Conservation (phyloP, 768 basidiomycete genomes). For the Neoboletus brunneissimus region DNA sequence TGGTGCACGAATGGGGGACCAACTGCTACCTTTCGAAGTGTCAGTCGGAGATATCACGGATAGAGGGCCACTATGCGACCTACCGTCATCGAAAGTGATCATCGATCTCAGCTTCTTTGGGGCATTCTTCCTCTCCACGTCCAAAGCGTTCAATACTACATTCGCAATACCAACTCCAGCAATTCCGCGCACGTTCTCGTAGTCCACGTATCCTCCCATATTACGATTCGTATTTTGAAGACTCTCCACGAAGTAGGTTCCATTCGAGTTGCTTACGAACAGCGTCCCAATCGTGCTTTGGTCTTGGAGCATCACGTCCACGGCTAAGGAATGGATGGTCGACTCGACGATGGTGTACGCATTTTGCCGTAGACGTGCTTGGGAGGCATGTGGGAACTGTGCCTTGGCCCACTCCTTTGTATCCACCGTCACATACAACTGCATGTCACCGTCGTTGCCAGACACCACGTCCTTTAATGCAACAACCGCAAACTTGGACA, state of each 20-base stretch:
- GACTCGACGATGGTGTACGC: constrained; percentile 96
- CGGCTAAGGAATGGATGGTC: constrained; percentile 88
- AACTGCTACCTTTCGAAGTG: constrained; percentile 55
- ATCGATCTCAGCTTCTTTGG: constrained; percentile 71
- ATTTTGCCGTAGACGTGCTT: constrained; percentile 78
- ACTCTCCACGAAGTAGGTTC: constrained; percentile 91
- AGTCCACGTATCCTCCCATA: constrained; percentile 85
- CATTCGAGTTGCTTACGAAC: constrained; percentile 94
- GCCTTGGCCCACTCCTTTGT: constrained; percentile 83
- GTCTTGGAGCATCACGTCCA: constrained; percentile 85
- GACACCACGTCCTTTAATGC: constrained; percentile 71
- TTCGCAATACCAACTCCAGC: constrained; percentile 93
- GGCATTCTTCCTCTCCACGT: constrained; percentile 70
- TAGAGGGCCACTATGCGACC: background rate
- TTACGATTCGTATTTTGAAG: constrained; percentile 93
- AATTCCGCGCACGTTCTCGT: constrained; percentile 80
- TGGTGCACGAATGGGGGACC: constrained; percentile 66
- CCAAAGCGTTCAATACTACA: constrained; percentile 76
- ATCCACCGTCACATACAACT: constrained; percentile 84
- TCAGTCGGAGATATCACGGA: background rate
- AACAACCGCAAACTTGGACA: constrained; percentile 89
- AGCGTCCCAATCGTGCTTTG: constrained; percentile 74
- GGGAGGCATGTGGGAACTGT: constrained; percentile 87
- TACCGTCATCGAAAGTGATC: constrained; percentile 90
- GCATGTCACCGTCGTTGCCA: constrained; percentile 64